These are phyloP conservation scores for Metarhizium robertsii DNA, from an alignment of 2,329 filamentous ascomycete species.

Conservation along the genomic window DNA sequence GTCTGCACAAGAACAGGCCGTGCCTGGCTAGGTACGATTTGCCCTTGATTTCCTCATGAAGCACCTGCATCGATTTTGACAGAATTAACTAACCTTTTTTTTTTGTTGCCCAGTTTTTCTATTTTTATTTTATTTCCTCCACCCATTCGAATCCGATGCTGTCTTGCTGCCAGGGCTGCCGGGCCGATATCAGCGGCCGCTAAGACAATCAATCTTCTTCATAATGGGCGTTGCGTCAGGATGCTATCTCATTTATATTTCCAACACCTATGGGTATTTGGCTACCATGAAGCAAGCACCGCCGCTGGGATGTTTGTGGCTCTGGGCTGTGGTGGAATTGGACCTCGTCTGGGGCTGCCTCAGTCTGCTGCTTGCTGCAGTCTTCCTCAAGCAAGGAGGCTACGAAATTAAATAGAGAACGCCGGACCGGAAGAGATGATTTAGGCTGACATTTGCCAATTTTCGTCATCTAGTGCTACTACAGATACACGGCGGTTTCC, in stretches of 20 bases:
- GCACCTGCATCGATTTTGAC: background rate
- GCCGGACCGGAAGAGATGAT: background rate
- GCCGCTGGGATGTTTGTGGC: conserved; percentile 81
- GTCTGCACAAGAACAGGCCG: conserved; percentile 43
- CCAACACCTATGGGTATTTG: conserved; percentile 72
- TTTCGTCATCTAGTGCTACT: background rate
- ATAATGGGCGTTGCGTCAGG: conserved; percentile 51
- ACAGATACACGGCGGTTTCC: background rate
- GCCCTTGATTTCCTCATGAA: background rate
- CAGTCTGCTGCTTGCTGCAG: conserved; percentile 37
- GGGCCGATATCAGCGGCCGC: conserved; percentile 30
- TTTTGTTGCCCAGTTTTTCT: conserved; percentile 40
- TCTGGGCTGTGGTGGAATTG: conserved; percentile 88
- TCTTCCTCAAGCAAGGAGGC: conserved; percentile 39
- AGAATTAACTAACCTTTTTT: background rate
- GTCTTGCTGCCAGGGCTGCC: conserved; percentile 41
- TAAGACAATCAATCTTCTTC: conserved; percentile 57
- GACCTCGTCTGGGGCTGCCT: conserved; percentile 55
- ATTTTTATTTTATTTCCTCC: conserved; percentile 46
- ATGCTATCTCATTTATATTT: conserved; percentile 72
- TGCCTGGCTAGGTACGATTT: conserved; percentile 41
- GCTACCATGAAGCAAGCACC: conserved; percentile 87
- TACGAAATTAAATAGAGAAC: conserved; percentile 30
- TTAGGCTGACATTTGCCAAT: background rate
- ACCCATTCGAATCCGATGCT: conserved; percentile 41